These are phyloP conservation scores for Acanthamoeba royreba DNA, from an alignment of 208 protist genomes.

Conservation along the genomic window DNA sequence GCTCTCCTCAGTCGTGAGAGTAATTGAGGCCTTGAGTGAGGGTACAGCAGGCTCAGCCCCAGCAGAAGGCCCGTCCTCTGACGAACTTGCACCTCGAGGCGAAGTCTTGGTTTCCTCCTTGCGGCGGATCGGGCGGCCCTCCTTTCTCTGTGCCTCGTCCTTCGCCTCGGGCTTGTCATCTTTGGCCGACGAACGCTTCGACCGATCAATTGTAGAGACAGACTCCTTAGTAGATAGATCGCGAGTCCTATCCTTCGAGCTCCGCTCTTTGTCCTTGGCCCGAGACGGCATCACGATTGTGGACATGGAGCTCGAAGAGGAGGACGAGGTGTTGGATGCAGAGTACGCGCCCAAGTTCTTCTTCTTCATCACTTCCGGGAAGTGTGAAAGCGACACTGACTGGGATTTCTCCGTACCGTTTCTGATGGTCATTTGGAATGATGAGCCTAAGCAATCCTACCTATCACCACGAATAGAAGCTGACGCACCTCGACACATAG, in stretches of 20 bases:
- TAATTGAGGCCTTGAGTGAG: no score
- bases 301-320: not conserved
- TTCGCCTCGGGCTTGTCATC: not conserved
- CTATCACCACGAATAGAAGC: not conserved
- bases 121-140: not conserved
- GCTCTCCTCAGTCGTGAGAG: no score
- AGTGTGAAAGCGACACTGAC: not conserved
- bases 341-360: conserved; percentile 12
- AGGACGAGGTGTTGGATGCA: not conserved
- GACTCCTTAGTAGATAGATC: no score
- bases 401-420: not conserved
- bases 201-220: no score
- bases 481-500: not conserved
- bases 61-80: no score
- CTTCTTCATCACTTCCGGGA: conserved; percentile 4
- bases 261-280: no score
- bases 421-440: not conserved
- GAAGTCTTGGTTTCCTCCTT: not conserved
- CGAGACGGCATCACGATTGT: conserved; percentile 18
- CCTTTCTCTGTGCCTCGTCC: not conserved
- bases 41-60: no score
- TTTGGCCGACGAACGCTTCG: not conserved
- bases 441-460: not conserved
- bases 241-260: no score
- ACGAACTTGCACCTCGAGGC: no score